A percentile compares a stretch with the other conserved stretches of the same genome.
These are phyloP conservation scores for Candida argentea DNA, from an alignment of 805 yeast species.

Conservation along the genomic window DNA sequence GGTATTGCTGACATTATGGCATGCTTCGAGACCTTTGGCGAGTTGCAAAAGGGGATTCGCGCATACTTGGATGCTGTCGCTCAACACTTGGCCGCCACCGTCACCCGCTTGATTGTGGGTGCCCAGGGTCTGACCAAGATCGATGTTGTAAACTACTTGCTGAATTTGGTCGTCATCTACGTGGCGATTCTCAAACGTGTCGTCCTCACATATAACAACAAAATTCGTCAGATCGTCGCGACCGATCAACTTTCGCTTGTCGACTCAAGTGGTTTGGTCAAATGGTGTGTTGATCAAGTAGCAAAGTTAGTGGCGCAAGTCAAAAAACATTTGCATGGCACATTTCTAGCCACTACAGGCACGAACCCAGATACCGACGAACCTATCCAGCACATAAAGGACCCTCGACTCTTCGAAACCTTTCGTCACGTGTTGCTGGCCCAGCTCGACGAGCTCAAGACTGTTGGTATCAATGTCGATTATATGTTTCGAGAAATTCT, in stretches of 20 bases:
- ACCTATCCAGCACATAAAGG: slow-evolving; percentile 22
- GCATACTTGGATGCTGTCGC: slow-evolving; percentile 27
- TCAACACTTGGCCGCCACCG: slow-evolving; percentile 18
- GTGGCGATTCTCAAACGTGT: slow-evolving; percentile 35
- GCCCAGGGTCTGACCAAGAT: slow-evolving; percentile 35
- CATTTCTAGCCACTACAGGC: slow-evolving; percentile 37
- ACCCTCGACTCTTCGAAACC: slow-evolving; percentile 19
- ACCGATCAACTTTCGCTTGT: slow-evolving; percentile 15
- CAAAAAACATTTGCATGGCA: slow-evolving; percentile 58
- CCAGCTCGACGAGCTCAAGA: slow-evolving; percentile 54
- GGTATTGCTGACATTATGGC: slow-evolving; percentile 25
- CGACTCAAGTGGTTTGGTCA: slow-evolving; percentile 50
- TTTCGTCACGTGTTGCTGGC: slow-evolving; percentile 45
- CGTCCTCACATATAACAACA: slow-evolving; percentile 39
- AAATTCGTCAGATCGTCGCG: slow-evolving; percentile 16
- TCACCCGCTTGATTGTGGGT: slow-evolving; percentile 24
- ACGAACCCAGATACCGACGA: slow-evolving; percentile 15
- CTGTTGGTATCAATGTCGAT: slow-evolving; percentile 65
- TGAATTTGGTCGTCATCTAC: slow-evolving; percentile 29
- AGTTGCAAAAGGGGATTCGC: slow-evolving; percentile 25
- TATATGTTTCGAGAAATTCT: slow-evolving; percentile 45
- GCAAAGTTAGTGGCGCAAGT: slow-evolving; percentile 49
- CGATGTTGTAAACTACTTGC: slow-evolving; percentile 30
- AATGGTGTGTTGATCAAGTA: slow-evolving; percentile 65
- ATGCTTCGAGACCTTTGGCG: slow-evolving; percentile 25